Evolutionary conservation across 768 basidiomycete genomes (phyloP), one percentile per base, ranked within the genome.

Genomic region (Antrodiella citrinella): DNA sequence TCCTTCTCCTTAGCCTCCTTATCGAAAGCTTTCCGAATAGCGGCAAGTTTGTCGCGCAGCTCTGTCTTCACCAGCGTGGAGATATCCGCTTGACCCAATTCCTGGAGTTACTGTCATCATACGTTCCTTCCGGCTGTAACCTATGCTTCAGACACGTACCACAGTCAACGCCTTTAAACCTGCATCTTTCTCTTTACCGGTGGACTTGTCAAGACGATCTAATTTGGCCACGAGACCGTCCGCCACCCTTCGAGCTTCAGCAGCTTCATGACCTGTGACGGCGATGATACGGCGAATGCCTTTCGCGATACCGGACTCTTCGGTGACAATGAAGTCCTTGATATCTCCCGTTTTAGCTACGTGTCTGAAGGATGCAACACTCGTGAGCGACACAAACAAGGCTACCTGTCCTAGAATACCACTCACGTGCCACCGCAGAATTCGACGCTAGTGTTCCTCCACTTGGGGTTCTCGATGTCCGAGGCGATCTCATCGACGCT

Each of bases 351-450:
- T 99, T 69, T 84, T 89, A n/a, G 81, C 78, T 49, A 99, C 96
- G 64, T 99, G 96, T 1, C 91, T 92, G 26, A 24, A 43, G 21
- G n/a, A n/a, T n/a, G n/a, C n/a, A 45, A 18, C 12, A 26, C 1
- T 42, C 9, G 30, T 24, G 4, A 3, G 38, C 39, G 22, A 10
- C 21, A 4, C 2, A 19, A n/a, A 13, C n/a, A 49, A 40, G 40
- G 22, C 7, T 26, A 26, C n/a, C 30, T 48, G 44, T 20, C 40
- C 35, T 40, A 11, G 30, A 2, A 22, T 11, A 0, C 2, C 21
- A 79, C 90, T 66, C 59, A 92, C 81, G 96, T 99, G 67, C 96
- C 96, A 67, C 96, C 96, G 65, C 96, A 99, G 64, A 99, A 95
- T 69, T 99, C 96, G 54, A 96, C 80, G 65, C 89, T 93, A 10